Percentiles rank a stretch among this genome's conserved stretches.
Evolutionary conservation across 2,329 filamentous ascomycete species (phyloP).

Genomic region (Sarocladium kiliense): DNA sequence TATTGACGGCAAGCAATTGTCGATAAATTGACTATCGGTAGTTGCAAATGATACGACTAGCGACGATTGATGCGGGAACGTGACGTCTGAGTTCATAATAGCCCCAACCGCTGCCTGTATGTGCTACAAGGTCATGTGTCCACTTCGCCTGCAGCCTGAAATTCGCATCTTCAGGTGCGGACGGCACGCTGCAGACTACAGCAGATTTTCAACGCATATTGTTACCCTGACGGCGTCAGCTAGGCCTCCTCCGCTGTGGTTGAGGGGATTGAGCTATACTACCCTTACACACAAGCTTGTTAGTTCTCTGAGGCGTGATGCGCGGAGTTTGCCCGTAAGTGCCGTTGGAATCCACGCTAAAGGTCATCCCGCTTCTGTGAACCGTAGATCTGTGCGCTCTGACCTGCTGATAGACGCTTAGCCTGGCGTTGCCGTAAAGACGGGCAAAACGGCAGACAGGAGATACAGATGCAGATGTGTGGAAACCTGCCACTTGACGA

Average conservation of each 20-base stretch:
- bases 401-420: background rate
- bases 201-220: background rate
- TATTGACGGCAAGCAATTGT: no score
- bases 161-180: background rate
- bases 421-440: no score
- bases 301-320: background rate
- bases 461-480: background rate
- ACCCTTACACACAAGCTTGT: background rate
- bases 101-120: no score
- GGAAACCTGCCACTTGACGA: conserved; percentile 1
- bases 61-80: no score
- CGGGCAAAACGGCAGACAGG: background rate
- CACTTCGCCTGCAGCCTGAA: background rate
- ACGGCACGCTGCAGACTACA: background rate
- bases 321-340: background rate
- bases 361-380: background rate
- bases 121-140: no score
- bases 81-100: no score
- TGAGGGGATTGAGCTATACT: no score
- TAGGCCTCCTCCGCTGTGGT: no score
- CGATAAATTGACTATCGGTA: background rate
- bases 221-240: background rate
- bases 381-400: background rate
- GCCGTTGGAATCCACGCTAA: background rate
- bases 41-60: background rate